Conservation (phyloP, 2,329 filamentous ascomycete species). For the Aphanocladium album region DNA sequence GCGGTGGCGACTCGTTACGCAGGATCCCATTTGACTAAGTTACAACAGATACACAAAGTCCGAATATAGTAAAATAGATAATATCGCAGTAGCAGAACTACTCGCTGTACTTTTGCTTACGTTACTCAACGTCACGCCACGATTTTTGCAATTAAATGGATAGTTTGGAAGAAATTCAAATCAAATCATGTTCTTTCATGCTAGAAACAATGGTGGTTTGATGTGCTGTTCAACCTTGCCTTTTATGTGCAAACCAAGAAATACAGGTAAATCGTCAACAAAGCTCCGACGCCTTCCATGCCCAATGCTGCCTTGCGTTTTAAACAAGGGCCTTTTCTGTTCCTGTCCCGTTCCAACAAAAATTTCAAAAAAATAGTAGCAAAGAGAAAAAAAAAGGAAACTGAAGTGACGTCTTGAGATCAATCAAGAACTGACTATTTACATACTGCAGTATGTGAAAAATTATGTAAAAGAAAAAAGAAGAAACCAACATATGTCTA, state of each 20-base stretch:
- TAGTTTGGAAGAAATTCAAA: not conserved
- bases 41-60: too few species aligned
- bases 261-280: slow-evolving; percentile 8
- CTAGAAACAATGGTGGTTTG: not conserved
- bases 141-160: too few species aligned
- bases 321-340: not conserved
- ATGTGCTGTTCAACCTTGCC: slow-evolving; percentile 12
- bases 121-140: too few species aligned
- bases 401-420: not conserved
- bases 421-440: not conserved
- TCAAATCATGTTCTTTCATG: slow-evolving; percentile 8
- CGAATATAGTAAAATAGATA: slow-evolving; percentile 7
- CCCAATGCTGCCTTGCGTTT: not conserved
- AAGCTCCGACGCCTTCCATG: slow-evolving; percentile 7
- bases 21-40: slow-evolving; percentile 83
- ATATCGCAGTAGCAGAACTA: too few species aligned
- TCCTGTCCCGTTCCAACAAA: not conserved
- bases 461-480: slow-evolving; percentile 12
- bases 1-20: slow-evolving; percentile 54
- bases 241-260: slow-evolving; percentile 5
- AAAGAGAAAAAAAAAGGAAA: slow-evolving; percentile 5
- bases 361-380: not conserved
- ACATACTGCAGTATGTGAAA: not conserved
- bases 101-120: too few species aligned
- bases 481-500: not conserved